Evolutionary conservation across 2,329 filamentous ascomycete species (phyloP).

Genomic region (Sclerotinia nivalis): DNA sequence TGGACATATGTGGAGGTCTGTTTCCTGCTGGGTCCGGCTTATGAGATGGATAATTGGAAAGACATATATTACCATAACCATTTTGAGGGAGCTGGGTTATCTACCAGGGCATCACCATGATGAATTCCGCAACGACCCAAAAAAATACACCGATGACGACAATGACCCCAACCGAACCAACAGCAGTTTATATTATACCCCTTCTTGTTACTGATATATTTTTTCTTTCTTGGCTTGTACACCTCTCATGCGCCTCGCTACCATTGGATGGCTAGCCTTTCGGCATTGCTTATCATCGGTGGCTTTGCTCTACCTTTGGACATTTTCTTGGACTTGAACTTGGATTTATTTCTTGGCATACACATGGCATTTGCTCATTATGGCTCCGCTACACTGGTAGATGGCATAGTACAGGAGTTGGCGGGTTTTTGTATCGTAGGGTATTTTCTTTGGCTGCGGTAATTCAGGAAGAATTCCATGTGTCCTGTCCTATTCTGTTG

Average conservation of each 20-base stretch:
- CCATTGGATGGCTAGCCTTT: slow-evolving; percentile 5
- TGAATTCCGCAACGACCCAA: slow-evolving; percentile 3
- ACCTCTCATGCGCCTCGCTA: background rate
- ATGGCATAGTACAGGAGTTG: slow-evolving; percentile 16
- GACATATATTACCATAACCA: background rate
- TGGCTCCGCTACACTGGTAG: background rate
- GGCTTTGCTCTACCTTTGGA: slow-evolving; percentile 3
- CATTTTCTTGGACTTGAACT: slow-evolving; percentile 18
- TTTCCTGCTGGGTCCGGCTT: slow-evolving; percentile 3
- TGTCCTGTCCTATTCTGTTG: background rate
- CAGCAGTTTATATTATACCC: slow-evolving; percentile 15
- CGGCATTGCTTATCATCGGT: background rate
- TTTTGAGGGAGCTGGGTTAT: slow-evolving; percentile 4
- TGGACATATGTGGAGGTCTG: slow-evolving; percentile 43
- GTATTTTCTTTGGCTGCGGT: background rate
- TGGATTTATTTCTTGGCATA: slow-evolving; percentile 20
- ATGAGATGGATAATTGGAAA: slow-evolving; percentile 1
- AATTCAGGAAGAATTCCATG: background rate
- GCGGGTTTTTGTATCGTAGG: background rate
- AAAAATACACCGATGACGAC: slow-evolving; percentile 13
- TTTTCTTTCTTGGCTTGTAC: background rate
- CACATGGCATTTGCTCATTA: slow-evolving; percentile 8
- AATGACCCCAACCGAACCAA: slow-evolving; percentile 7
- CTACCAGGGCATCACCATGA: background rate
- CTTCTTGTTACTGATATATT: slow-evolving; percentile 12